These are phyloP conservation scores for Linnemannia exigua DNA, from an alignment of 192 early-diverging fungal species.

Conservation along the genomic window DNA sequence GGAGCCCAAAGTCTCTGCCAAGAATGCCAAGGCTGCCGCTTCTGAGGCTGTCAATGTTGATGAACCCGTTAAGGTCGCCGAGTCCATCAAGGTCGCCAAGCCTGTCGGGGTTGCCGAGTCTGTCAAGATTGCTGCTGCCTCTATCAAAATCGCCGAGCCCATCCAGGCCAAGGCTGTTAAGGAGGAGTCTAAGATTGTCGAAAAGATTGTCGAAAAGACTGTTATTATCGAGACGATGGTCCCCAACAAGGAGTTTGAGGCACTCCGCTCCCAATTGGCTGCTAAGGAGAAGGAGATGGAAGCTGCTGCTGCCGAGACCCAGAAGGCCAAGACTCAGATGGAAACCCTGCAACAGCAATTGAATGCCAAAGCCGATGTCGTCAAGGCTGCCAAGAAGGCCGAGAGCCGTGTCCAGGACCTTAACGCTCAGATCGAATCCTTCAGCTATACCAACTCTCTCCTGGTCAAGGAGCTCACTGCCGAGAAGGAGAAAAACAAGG, in stretches of 20 bases:
- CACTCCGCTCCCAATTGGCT: slow-evolving; percentile 27
- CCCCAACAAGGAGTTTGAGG: slow-evolving; percentile 42
- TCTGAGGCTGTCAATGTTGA: slow-evolving; percentile 17
- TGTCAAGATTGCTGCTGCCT: no score
- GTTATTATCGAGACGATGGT: slow-evolving; percentile 10
- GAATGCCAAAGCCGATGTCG: slow-evolving; percentile 33
- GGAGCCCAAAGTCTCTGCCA: slow-evolving; percentile 25
- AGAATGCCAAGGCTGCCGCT: slow-evolving; percentile 26
- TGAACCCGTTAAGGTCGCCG: slow-evolving; percentile 30
- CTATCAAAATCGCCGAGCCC: slow-evolving; percentile 9
- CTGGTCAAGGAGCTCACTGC: slow-evolving; percentile 59
- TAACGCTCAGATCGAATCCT: slow-evolving; percentile 56
- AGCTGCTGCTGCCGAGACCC: slow-evolving; percentile 14
- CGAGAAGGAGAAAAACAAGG: slow-evolving; percentile 56
- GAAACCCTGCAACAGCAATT: slow-evolving; percentile 43
- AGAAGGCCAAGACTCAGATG: slow-evolving; percentile 31
- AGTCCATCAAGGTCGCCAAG: slow-evolving; percentile 22
- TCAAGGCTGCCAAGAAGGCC: slow-evolving; percentile 49
- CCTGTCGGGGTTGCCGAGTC: slow-evolving; percentile 1
- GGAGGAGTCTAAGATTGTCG: slow-evolving; percentile 27
- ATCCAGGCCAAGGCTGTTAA: slow-evolving; percentile 13
- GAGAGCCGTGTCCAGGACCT: slow-evolving; percentile 50
- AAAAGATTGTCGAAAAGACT: slow-evolving; percentile 20
- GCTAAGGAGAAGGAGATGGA: slow-evolving; percentile 31
- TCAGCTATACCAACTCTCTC: slow-evolving; percentile 61